These are phyloP conservation scores for Bremia lactucae DNA, from an alignment of 352 stramenopile genomes.

Conservation along the genomic window DNA sequence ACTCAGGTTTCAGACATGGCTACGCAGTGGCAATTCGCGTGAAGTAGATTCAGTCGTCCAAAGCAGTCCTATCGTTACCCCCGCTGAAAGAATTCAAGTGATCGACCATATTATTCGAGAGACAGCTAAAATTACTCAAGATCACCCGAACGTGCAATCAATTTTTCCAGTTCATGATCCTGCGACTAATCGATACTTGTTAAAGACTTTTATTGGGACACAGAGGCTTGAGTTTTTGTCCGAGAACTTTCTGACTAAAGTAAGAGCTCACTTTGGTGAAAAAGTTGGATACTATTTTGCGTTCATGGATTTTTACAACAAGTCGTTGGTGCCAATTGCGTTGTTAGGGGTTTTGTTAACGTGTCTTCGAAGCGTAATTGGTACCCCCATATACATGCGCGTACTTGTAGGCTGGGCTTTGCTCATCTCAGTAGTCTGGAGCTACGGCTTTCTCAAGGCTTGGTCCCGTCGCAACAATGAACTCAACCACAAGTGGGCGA, in stretches of 20 bases:
- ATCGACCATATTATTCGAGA: slow-evolving; percentile 78
- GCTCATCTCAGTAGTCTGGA: slow-evolving; percentile 71
- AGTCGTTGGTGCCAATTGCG: slow-evolving; percentile 63
- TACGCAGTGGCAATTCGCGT: slow-evolving; percentile 59
- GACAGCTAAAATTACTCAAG: slow-evolving; percentile 46
- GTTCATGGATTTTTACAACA: slow-evolving; percentile 85
- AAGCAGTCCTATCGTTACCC: slow-evolving; percentile 47
- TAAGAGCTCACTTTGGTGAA: slow-evolving; percentile 73
- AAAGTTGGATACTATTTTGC: slow-evolving; percentile 83
- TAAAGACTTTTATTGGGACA: slow-evolving; percentile 62
- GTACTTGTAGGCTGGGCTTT: slow-evolving; percentile 61
- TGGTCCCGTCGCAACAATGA: slow-evolving; percentile 70
- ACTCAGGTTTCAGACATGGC: slow-evolving; percentile 66
- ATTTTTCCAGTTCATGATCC: slow-evolving; percentile 78
- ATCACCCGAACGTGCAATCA: slow-evolving; percentile 41
- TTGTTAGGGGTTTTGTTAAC: slow-evolving; percentile 60
- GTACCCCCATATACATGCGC: slow-evolving; percentile 75
- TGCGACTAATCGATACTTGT: slow-evolving; percentile 53
- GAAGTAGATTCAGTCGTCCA: slow-evolving; percentile 58
- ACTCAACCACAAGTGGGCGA: slow-evolving; percentile 63
- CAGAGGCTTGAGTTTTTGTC: slow-evolving; percentile 58
- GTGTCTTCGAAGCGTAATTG: slow-evolving; percentile 45
- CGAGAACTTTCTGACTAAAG: slow-evolving; percentile 40
- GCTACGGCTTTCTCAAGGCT: slow-evolving; percentile 70
- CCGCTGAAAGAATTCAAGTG: slow-evolving; percentile 68